Percentiles rank a stretch among this genome's conserved stretches.
Evolutionary conservation across 192 early-diverging fungal species (phyloP).

Genomic region (Cladochytrium replicatum): DNA sequence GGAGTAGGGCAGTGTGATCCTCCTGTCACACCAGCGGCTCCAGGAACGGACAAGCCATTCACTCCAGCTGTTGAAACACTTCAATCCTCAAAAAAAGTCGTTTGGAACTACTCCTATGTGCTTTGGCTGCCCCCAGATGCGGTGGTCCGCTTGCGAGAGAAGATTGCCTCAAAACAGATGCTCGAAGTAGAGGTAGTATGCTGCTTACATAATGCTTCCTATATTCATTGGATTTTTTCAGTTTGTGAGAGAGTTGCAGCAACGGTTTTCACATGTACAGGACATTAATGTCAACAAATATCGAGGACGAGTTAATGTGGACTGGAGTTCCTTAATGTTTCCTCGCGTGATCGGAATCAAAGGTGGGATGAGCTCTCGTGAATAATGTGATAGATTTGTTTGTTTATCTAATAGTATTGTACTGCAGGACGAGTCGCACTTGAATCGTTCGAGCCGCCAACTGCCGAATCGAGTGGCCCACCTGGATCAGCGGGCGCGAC

Average conservation of each 20-base stretch:
- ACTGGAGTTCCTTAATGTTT: constrained; percentile 32
- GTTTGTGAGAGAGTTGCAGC: constrained; percentile 40
- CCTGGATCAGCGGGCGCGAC: neutral
- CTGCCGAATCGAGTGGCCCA: neutral
- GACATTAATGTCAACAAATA: constrained; percentile 35
- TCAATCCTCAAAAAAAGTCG: constrained; percentile 31
- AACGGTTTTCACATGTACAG: constrained; percentile 30
- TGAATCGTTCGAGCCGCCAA: constrained; percentile 13
- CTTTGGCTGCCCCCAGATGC: constrained; percentile 40
- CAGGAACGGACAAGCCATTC: neutral
- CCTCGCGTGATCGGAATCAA: constrained; percentile 38
- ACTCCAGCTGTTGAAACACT: neutral
- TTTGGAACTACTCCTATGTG: constrained; percentile 21
- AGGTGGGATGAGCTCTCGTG: constrained; percentile 10
- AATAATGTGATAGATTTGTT: neutral
- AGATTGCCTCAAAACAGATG: constrained; percentile 26
- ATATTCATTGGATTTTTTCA: constrained; percentile 4
- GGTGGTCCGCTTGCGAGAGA: constrained; percentile 33
- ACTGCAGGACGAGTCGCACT: constrained; percentile 21
- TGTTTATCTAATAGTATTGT: constrained; percentile 1
- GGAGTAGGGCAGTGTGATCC: no score
- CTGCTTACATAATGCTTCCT: neutral
- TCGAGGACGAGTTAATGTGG: constrained; percentile 30
- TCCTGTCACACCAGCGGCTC: neutral
- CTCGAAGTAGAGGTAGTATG: constrained; percentile 34